These are phyloP conservation scores for Cryptomeria japonica DNA, from an alignment of 75 land plant genomes.

Conservation along the genomic window DNA sequence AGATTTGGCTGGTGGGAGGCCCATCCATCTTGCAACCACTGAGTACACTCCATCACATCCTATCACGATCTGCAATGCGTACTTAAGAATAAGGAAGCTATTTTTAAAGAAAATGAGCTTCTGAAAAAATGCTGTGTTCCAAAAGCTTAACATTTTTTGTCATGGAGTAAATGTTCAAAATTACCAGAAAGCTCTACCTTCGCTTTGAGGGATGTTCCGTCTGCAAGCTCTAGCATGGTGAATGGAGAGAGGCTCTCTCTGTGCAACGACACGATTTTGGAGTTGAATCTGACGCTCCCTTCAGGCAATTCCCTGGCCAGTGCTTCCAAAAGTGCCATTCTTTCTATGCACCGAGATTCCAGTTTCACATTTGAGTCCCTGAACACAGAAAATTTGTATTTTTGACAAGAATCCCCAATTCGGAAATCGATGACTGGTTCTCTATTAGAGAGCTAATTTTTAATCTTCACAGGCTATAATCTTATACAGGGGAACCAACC, in stretches of 20 bases:
- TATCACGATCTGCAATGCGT: constrained; percentile 25
- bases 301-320: constrained; percentile 33
- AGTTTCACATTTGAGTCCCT: background rate
- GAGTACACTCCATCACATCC: constrained; percentile 74
- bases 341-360: constrained; percentile 33
- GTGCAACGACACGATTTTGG: constrained; percentile 19
- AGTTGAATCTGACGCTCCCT: constrained; percentile 32
- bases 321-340: constrained; percentile 25
- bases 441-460: too few species aligned
- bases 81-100: background rate
- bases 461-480: too few species aligned
- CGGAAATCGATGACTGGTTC: background rate
- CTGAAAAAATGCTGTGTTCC: too few species aligned
- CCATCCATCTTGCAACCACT: constrained; percentile 53
- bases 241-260: background rate
- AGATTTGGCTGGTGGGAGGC: constrained; percentile 22
- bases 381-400: background rate
- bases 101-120: too few species aligned
- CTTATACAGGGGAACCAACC: too few species aligned
- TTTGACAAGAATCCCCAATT: background rate
- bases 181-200: constrained; percentile 21
- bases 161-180: background rate
- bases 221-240: constrained; percentile 25
- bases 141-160: too few species aligned
- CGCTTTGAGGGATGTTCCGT: constrained; percentile 25